Percentiles rank a stretch among this genome's conserved stretches.
Evolutionary conservation across 2,329 filamentous ascomycete genomes (phyloP).

Genomic region (Alternaria arbusti): DNA sequence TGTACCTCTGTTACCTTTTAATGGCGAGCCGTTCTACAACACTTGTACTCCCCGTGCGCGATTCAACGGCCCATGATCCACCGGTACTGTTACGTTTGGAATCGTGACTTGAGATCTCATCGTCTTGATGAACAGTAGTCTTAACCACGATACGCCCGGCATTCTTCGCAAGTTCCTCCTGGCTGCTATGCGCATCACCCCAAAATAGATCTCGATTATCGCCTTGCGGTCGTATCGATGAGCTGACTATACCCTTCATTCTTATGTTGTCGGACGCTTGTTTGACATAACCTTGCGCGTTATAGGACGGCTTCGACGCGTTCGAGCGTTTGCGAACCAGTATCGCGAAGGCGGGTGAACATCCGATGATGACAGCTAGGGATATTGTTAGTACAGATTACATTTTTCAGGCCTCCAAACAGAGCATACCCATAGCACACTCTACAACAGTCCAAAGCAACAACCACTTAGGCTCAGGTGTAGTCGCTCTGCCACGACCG

Average conservation of each 20-base stretch:
- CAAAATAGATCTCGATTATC: background rate
- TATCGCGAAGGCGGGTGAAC: constrained; percentile 7
- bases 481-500: constrained; percentile 19
- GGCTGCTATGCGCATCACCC: constrained; percentile 17
- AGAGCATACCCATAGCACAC: constrained; percentile 36
- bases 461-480: constrained; percentile 43
- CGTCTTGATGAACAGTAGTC: constrained; percentile 8
- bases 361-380: constrained; percentile 23
- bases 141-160: constrained; percentile 10
- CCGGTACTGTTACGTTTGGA: too few relatives aligned
- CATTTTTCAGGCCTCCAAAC: too few relatives aligned
- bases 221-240: background rate
- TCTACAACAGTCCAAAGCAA: constrained; percentile 46
- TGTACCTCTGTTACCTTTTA: too few relatives aligned
- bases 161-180: constrained; percentile 16
- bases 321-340: constrained; percentile 16
- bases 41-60: too few relatives aligned
- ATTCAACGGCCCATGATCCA: too few relatives aligned
- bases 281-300: constrained; percentile 15
- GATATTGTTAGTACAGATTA: background rate
- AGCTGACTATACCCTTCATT: constrained; percentile 8
- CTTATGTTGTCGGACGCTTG: constrained; percentile 8
- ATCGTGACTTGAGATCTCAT: background rate
- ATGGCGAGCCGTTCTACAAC: too few relatives aligned
- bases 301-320: constrained; percentile 8